These are phyloP conservation scores for Wilcoxina mikolae DNA, from an alignment of 495 filamentous ascomycete genomes.

Conservation along the genomic window DNA sequence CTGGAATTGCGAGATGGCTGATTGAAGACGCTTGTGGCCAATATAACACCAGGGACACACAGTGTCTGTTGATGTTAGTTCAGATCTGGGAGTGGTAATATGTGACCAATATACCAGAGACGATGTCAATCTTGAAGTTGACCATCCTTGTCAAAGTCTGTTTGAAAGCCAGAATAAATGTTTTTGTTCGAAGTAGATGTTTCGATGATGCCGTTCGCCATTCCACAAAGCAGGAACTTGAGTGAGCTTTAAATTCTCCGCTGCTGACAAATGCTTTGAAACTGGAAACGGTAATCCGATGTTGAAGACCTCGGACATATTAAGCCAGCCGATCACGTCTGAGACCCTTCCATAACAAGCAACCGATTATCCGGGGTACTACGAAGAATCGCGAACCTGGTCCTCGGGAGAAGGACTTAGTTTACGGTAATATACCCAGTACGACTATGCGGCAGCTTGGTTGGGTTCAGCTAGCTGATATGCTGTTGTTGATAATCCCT, in stretches of 20 bases:
- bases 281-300: background rate
- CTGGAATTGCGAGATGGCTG: constrained; percentile 44
- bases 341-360: background rate
- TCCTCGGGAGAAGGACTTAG: too few relatives aligned
- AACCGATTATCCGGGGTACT: too few relatives aligned
- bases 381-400: too few relatives aligned
- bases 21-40: constrained; percentile 58
- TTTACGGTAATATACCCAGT: too few relatives aligned
- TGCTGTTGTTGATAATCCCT: too few relatives aligned
- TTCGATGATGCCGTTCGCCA: background rate
- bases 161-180: constrained; percentile 2
- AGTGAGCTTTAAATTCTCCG: background rate
- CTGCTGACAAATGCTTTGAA: background rate
- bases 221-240: background rate
- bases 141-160: constrained; percentile 42
- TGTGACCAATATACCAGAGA: constrained; percentile 27
- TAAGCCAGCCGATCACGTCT: background rate
- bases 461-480: too few relatives aligned
- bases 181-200: background rate
- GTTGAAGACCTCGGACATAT: background rate
- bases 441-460: too few relatives aligned
- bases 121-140: constrained; percentile 59
- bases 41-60: constrained; percentile 82
- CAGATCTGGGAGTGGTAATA: background rate
- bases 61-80: constrained; percentile 40